phyloP scores from a whole-genome alignment of 192 early-diverging fungal genomes.

The Backusella morwellensis region DNA sequence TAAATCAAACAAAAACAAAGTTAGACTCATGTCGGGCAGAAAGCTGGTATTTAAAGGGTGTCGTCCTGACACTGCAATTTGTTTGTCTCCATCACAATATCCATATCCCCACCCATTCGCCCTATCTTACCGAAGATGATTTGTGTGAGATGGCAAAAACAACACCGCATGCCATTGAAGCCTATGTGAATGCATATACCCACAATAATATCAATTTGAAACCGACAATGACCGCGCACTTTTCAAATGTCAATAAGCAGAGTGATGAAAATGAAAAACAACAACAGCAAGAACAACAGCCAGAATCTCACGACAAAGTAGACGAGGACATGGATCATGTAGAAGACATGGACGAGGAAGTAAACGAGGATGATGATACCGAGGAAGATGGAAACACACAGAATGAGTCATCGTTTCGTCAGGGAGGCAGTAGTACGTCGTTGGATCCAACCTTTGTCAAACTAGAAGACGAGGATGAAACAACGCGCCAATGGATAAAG shows the following conservation, averaged over 20 bases:
- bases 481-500: not conserved
- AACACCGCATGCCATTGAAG: slow-evolving; percentile 34
- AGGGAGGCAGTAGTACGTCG: not conserved
- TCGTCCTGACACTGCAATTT: slow-evolving; percentile 47
- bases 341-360: not conserved
- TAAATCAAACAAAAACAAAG: slow-evolving; percentile 40
- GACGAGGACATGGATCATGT: not conserved
- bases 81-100: slow-evolving; percentile 38
- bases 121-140: slow-evolving; percentile 31
- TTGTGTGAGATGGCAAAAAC: slow-evolving; percentile 33
- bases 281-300: too few relatives aligned
- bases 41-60: slow-evolving; percentile 48
- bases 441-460: not conserved
- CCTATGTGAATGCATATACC: slow-evolving; percentile 38
- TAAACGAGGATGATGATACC: not conserved
- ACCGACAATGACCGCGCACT: slow-evolving; percentile 28
- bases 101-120: slow-evolving; percentile 32
- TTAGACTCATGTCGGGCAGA: slow-evolving; percentile 45
- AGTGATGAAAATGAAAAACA: not conserved
- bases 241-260: slow-evolving; percentile 8
- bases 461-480: slow-evolving; percentile 7
- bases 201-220: slow-evolving; percentile 26
- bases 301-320: too few relatives aligned
- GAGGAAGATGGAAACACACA: not conserved
- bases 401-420: not conserved